Conservation (phyloP, 2,329 filamentous ascomycete species). For the Verticillium longisporum region DNA sequence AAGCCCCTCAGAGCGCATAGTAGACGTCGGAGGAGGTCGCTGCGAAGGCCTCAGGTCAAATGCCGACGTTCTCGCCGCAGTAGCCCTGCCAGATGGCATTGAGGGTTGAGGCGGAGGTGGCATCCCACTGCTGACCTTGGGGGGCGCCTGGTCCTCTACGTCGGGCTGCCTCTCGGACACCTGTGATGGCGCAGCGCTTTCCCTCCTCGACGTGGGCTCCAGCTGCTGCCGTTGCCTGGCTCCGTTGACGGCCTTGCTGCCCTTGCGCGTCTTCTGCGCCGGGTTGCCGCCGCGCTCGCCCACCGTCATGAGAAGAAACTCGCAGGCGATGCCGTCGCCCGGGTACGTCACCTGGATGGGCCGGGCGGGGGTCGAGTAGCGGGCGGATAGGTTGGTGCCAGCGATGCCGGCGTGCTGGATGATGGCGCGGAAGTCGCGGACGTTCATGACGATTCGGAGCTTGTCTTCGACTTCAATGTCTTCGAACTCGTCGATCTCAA, state of each 20-base stretch:
- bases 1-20: conserved; percentile 58
- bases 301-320: conserved; percentile 78
- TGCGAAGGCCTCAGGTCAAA: conserved; percentile 47
- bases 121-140: conserved; percentile 14
- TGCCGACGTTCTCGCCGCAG: conserved; percentile 12
- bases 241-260: conserved; percentile 20
- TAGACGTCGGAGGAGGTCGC: conserved; percentile 43
- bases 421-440: conserved; percentile 77
- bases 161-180: conserved; percentile 14
- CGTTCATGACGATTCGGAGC: conserved; percentile 72
- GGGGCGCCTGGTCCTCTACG: conserved; percentile 1
- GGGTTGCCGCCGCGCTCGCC: conserved; percentile 53
- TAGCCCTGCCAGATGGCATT: conserved; percentile 1
- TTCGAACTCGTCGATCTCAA: conserved; percentile 71
- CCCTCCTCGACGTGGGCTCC: conserved; percentile 40
- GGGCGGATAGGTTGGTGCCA: conserved; percentile 58
- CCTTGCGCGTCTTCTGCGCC: conserved; percentile 38
- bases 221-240: conserved; percentile 36
- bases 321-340: conserved; percentile 60
- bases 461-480: conserved; percentile 68
- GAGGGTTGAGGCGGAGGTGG: conserved; percentile 18
- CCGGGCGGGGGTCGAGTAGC: conserved; percentile 63
- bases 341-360: conserved; percentile 69
- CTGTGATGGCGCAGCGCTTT: conserved; percentile 30
- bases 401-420: conserved; percentile 67